A percentile compares a stretch with the other conserved stretches of the same genome.
phyloP scores from a whole-genome alignment of 805 yeast species.

The Monosporozyma siamensis region DNA sequence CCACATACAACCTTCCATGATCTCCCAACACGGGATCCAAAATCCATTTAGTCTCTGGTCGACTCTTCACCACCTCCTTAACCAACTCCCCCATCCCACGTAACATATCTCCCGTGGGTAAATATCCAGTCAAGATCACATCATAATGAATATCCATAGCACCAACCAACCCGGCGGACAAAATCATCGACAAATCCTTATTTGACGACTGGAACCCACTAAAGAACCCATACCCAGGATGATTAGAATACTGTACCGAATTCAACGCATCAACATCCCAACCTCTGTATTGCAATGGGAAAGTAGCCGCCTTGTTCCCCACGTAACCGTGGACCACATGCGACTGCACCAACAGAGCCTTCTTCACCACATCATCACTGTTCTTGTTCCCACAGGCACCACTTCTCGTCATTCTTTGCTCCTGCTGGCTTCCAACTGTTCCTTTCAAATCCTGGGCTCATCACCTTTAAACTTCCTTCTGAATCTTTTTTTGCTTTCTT shows the following conservation, averaged over 20 bases:
- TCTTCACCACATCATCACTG: slow-evolving; percentile 9
- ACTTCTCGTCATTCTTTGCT: neutral
- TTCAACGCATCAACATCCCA: slow-evolving; percentile 94
- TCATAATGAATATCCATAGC: slow-evolving; percentile 45
- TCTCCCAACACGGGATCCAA: slow-evolving; percentile 93
- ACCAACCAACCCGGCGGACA: slow-evolving; percentile 44
- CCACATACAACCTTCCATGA: slow-evolving; percentile 73
- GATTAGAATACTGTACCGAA: slow-evolving; percentile 83
- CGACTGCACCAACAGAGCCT: slow-evolving; percentile 56
- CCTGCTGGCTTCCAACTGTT: neutral
- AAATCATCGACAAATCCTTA: slow-evolving; percentile 37
- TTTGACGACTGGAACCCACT: slow-evolving; percentile 47
- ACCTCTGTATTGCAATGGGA: slow-evolving; percentile 75
- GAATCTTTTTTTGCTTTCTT: too few relatives aligned
- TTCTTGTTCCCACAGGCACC: too few relatives aligned
- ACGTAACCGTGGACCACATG: slow-evolving; percentile 95
- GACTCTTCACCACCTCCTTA: slow-evolving; percentile 22
- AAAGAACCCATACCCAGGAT: slow-evolving; percentile 75
- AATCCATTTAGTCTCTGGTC: slow-evolving; percentile 42
- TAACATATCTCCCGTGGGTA: slow-evolving; percentile 54
- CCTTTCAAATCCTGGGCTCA: too few relatives aligned
- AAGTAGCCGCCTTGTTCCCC: slow-evolving; percentile 83
- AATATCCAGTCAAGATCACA: slow-evolving; percentile 71
- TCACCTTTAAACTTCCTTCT: too few relatives aligned
- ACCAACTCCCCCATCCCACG: slow-evolving; percentile 39